Base-by-base conservation (phyloP, 1,284 basidiomycete species). In the Polyporus tsugae region DNA sequence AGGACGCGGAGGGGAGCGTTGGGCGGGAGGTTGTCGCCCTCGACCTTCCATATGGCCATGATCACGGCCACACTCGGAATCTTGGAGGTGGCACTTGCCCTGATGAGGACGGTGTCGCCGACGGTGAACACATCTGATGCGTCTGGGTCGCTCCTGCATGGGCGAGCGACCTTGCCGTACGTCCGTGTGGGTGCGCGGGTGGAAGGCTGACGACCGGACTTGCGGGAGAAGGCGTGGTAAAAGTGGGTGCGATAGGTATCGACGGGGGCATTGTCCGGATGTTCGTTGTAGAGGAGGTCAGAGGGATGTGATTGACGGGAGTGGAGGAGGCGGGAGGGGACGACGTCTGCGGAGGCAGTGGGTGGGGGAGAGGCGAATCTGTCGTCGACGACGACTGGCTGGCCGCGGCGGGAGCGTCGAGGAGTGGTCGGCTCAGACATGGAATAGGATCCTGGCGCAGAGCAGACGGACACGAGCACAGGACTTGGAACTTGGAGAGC, bases 31-130 rank as follows among this genome's bases (percentile, higher is more conserved):
- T 79, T 79, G 9, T 77, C 75, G 13, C 67, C 71, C 10, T 75
- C 73, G 29, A 86, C 81, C 64, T 89, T 86, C 89, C 91, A 92
- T 82, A 93, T 86, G 0, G 89, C 84, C 19, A 86, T 78, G 62
- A 93, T 88, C 60, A 91, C 87, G 2, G 86, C 91, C 53, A 92
- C 79, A 71, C 91, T 92, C 0, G 88, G 86, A 33, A 79, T 80
- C 42, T 79, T 49, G 7, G 46, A n/a, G 36, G 49, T 81, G n/a
- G 80, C 77, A 44, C 83, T 82, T 0, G 89, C 90, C 57, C 84
- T 81, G n/a, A 93, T 82, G 49, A 88, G 82, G 0, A 93, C 86
- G 0, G 90, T 88, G 74, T 93, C 90, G 0, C 91, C 91, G 15
- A 91, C 76, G 6, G 72, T 74, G 74, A 86, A 92, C 19, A 60